Percentiles rank a stretch among this genome's conserved stretches.
phyloP scores from a whole-genome alignment of 2,329 filamentous ascomycete species.

The Fusarium duplospermum region DNA sequence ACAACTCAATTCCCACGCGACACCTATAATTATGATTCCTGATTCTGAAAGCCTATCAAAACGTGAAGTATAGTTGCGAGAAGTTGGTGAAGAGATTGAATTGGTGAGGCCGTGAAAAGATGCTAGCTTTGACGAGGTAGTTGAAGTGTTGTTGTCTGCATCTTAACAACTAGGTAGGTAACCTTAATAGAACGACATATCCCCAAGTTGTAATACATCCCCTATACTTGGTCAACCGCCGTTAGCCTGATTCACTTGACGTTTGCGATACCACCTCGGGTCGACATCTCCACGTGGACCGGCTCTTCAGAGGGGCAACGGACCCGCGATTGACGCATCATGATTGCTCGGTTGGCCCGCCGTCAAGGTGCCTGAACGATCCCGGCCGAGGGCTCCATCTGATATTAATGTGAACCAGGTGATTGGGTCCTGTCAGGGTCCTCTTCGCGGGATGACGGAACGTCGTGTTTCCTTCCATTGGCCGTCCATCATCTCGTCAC shows the following conservation, averaged over 20 bases:
- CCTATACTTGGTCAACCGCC: neutral
- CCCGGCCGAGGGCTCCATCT: constrained; percentile 25
- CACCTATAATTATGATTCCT: neutral
- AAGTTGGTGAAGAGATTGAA: neutral
- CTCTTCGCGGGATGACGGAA: constrained; percentile 26
- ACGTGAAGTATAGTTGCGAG: neutral
- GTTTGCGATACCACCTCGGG: constrained; percentile 27
- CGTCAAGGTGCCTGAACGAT: constrained; percentile 30
- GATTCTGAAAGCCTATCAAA: neutral
- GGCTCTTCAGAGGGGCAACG: constrained; percentile 11
- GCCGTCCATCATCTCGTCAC: constrained; percentile 9
- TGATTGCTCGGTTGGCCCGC: constrained; percentile 29
- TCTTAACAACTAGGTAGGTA: neutral
- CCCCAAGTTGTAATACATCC: neutral
- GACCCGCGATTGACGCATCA: constrained; percentile 26
- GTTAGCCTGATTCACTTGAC: neutral
- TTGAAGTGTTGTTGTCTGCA: neutral
- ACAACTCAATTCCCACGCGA: neutral
- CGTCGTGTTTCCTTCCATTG: constrained; percentile 27
- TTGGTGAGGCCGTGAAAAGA: neutral
- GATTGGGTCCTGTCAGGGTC: constrained; percentile 35
- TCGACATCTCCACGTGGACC: constrained; percentile 23
- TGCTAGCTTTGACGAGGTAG: neutral
- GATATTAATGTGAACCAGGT: constrained; percentile 31
- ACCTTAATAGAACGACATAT: neutral